Evolutionary conservation across 2,329 filamentous ascomycete genomes (phyloP), one percentile per base, ranked within the genome.

Genomic region (Pseudogymnoascus sp.): DNA sequence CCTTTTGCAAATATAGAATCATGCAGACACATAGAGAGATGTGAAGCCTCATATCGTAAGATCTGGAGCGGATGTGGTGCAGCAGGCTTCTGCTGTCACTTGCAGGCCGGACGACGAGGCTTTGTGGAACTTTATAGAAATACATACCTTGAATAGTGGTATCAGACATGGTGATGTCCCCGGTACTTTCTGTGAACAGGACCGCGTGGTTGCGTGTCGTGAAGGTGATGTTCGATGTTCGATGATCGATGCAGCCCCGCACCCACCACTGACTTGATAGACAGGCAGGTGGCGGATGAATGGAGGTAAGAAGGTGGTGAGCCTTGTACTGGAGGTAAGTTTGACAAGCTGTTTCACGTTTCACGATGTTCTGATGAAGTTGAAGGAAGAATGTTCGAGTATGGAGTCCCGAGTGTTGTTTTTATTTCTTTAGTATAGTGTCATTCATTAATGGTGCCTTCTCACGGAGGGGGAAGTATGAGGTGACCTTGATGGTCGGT

Each of bases 401-500:
- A 17, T 55, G 29, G 21, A 33, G 48, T 15, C 48, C 21, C 13
- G 29, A 55, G 35, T 9, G 29, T 13, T 29, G 33, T 4, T 55
- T 33, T 21, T 55, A 33, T 48, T 12, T 7, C 10, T 51, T 17
- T 6, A 10, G 29, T 55, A 35, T 17, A 35, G 29, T 21, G 29
- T 29, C 27, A 5, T 5, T 29, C 27, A 5, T 5, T 44, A 17
- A 15, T 33, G 17, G 9, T 33, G 44, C n/a, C 44, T 33, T 44
- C 15, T 55, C 42, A 55, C 21, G 48, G 48, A 55, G 29, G 48
- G 44, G 48, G 10, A 17, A 12, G 15, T 33, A 55, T 55, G 48
- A 55, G 48, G 48, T 55, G 48, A 55, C 48, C 48, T 55, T 55
- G 48, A 55, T 55, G 48, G 48, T 17, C 48, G 13, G 48, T 51